A percentile compares a stretch with the other conserved stretches of the same genome.
Conservation (phyloP, 176 grass and related monocot species). For the Carex scoparia region DNA sequence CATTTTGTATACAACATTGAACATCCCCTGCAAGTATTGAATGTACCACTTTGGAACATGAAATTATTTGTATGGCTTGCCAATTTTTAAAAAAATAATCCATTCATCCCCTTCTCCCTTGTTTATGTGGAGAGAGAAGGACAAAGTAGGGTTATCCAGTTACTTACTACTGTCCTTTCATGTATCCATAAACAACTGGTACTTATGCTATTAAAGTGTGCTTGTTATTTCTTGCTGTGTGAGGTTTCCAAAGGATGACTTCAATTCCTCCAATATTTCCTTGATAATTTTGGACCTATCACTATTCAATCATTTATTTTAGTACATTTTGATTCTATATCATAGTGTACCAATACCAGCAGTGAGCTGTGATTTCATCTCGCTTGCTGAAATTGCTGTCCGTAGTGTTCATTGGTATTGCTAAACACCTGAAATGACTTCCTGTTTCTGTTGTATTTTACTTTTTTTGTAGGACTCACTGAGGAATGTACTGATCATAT, state of each 20-base stretch:
- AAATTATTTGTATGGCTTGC: not conserved
- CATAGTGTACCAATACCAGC: not conserved
- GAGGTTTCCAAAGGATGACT: not conserved
- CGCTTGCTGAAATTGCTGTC: not conserved
- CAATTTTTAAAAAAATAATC: not conserved
- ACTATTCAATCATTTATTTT: not conserved
- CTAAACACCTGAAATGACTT: conserved; percentile 12
- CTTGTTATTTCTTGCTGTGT: not conserved
- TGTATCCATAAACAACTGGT: not conserved
- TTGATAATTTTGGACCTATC: not conserved
- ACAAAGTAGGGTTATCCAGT: not conserved
- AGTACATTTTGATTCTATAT: not conserved
- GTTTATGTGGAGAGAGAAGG: not conserved
- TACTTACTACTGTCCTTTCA: not conserved
- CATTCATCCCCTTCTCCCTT: not conserved
- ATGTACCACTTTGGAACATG: not conserved
- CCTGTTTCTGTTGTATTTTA: conserved; percentile 25
- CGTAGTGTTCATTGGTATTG: not conserved
- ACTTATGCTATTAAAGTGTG: not conserved
- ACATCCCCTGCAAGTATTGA: not conserved
- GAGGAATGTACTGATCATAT: conserved; percentile 62
- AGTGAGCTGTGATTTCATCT: not conserved
- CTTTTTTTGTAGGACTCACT: conserved; percentile 51
- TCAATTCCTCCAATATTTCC: not conserved
- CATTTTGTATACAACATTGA: not conserved